These are phyloP conservation scores for Somion occarium DNA, from an alignment of 1,284 basidiomycete genomes.

Conservation along the genomic window DNA sequence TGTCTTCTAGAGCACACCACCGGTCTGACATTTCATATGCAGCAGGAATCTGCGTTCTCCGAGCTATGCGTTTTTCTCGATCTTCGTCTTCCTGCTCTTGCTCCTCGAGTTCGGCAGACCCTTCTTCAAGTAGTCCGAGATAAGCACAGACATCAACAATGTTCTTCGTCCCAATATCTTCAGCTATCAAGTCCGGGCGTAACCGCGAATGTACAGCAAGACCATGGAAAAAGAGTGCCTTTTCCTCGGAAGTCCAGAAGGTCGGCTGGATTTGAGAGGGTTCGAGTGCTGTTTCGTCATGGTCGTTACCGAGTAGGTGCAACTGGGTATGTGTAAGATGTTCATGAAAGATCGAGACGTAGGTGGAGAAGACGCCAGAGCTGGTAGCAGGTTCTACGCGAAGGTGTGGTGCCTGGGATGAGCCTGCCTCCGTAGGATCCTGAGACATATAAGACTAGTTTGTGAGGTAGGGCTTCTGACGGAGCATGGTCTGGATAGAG, in stretches of 20 bases:
- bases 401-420: not conserved
- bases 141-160: conserved; percentile 58
- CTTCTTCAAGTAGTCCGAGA: conserved; percentile 45
- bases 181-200: conserved; percentile 68
- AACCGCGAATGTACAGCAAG: conserved; percentile 59
- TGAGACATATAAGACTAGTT: not conserved
- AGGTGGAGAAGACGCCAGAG: not conserved
- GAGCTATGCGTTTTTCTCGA: conserved; percentile 5
- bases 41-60: conserved; percentile 22
- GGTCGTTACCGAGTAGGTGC: not conserved
- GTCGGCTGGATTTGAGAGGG: conserved; percentile 10
- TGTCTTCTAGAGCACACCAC: conserved; percentile 37
- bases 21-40: conserved; percentile 56
- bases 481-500: no score
- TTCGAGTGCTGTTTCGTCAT: not conserved
- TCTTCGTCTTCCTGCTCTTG: not conserved
- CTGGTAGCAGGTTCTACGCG: not conserved
- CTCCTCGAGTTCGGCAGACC: conserved; percentile 8
- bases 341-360: not conserved
- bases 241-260: conserved; percentile 65
- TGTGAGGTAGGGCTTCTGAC: no score
- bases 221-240: conserved; percentile 65
- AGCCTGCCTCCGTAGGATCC: not conserved
- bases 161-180: conserved; percentile 57
- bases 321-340: not conserved